phyloP scores from a whole-genome alignment of 345 rosid genomes.

The Arabis alpina region DNA sequence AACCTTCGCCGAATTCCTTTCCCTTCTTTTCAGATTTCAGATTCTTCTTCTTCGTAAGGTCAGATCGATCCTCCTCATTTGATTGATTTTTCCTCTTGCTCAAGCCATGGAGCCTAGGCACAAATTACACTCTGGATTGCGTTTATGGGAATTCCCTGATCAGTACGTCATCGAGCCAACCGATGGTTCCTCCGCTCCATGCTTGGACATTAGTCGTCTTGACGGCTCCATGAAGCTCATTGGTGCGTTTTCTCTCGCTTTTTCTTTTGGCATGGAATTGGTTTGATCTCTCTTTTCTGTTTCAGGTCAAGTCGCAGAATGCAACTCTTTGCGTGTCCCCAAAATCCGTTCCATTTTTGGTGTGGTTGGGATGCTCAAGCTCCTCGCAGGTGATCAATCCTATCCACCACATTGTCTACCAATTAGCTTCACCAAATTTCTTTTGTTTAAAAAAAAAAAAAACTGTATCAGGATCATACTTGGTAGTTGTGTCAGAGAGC shows the following conservation, averaged over 20 bases:
- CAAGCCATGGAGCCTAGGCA: conserved; percentile 74
- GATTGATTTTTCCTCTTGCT: conserved; percentile 38
- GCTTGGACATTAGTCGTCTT: conserved; percentile 62
- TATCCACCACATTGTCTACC: background rate
- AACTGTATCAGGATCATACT: conserved; percentile 67
- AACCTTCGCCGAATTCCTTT: background rate
- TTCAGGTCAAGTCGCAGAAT: conserved; percentile 73
- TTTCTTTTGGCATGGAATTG: background rate
- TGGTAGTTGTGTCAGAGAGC: conserved; percentile 74
- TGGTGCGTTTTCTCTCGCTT: conserved; percentile 46
- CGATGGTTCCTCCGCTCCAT: conserved; percentile 76
- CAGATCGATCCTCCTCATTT: too few species aligned
- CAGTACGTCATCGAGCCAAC: conserved; percentile 90
- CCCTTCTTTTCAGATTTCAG: background rate
- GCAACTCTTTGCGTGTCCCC: conserved; percentile 76
- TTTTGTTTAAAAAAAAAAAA: background rate
- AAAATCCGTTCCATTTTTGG: conserved; percentile 81
- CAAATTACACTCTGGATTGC: conserved; percentile 81
- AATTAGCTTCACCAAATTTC: background rate
- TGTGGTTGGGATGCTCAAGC: conserved; percentile 87
- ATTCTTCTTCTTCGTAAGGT: background rate
- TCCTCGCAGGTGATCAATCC: conserved; percentile 62
- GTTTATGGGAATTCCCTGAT: conserved; percentile 95
- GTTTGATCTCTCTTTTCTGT: background rate
- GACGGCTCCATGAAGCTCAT: conserved; percentile 80